Evolutionary conservation across 139 green algal genomes (phyloP), one percentile per base, ranked within the genome.

Genomic region (Tetradesmus obliquus): DNA sequence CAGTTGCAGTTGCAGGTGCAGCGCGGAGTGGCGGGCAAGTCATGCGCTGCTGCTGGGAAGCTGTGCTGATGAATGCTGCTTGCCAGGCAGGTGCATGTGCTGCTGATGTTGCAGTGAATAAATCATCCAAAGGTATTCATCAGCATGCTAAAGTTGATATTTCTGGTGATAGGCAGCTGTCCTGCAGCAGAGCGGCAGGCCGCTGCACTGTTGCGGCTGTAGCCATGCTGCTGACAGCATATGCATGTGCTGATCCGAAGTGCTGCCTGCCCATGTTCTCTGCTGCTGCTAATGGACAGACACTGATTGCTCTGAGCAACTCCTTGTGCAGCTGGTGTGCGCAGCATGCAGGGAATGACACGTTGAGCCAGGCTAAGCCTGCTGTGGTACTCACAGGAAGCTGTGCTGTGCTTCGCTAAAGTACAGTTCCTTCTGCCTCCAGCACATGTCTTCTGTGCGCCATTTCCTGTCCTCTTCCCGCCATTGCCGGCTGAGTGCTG

Each of bases 381-480:
- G 66, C 66, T 76, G 2, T 62, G 13, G 82, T 20, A 17, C 79
- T 62, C 19, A 87, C 79, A 87, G 66, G 24, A 91, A 87, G n/a
- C 32, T 74, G 57, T 81, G 79, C 58, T 87, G 79, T 20, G 79
- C 66, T 12, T 91, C 57, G 55, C 60, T 80, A 58, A 71, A 80
- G 20, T 32, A 53, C 55, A 87, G 79, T 55, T 96, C 95, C 60
- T 94, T 89, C 51, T 93, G 45, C 5, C 95, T 79, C 72, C 91
- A 95, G 3, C 60, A 20, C 13, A 95, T 54, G 76, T 97, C 95
- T 79, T 96, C 94, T 1, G n/a, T 13, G 3, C 95, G 83, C 95
- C 95, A 97, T 8, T 45, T 24, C 17, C 95, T 92, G 13, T 97
- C 95, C 83, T 97, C 95, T 6, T 93, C 91, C 0, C 94, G 92